Base-by-base conservation (phyloP, 2,329 filamentous ascomycete species). In the Aspergillus alliaceus region DNA sequence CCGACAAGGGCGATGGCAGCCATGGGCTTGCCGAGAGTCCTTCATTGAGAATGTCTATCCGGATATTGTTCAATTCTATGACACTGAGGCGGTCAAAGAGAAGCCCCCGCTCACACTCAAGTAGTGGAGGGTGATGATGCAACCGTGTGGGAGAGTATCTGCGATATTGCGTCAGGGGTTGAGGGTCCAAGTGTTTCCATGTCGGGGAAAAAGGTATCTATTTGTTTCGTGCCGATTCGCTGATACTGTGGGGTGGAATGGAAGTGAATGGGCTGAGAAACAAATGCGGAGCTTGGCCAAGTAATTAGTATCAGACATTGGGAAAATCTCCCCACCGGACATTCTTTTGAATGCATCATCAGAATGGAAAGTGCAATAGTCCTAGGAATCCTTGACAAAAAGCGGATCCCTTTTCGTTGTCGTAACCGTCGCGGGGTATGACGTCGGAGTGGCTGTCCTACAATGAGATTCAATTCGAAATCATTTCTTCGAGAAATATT, bases 21-120 rank as follows among this genome's bases (percentile, higher is more conserved):
- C 18, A 51, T 24, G 53, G 50, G 32, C 27, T 20, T 8, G 18
- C 46, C 7, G 58, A 61, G 18, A 49, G 12, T 5, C 35, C 44
- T 51, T 50, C 51, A 18, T 22, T 56, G 18, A 66, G 58, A 47
- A 44, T 48, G 22, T 54, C 60, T 12, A 58, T 66, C n/a, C 59
- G 60, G 22, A 56, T 54, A 15, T 54, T 66, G 42, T 58, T 66
- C 32, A 63, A 60, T 53, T 66, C 64, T n/a, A 62, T 66, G 57
- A 59, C 62, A 11, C 51, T 51, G 15, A 56, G 61, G 18, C 50
- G 39, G 49, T 40, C 59, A 25, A 64, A 56, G 52, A 63, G 55
- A 18, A 50, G 53, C 48, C 50, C 27, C 27, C 58, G 59, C 39
- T 34, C 53, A 40, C 58, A 50, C 27, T 39, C 60, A 22, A 52